Conservation (phyloP, 192 early-diverging fungal genomes). For the Coemansia sp. region DNA sequence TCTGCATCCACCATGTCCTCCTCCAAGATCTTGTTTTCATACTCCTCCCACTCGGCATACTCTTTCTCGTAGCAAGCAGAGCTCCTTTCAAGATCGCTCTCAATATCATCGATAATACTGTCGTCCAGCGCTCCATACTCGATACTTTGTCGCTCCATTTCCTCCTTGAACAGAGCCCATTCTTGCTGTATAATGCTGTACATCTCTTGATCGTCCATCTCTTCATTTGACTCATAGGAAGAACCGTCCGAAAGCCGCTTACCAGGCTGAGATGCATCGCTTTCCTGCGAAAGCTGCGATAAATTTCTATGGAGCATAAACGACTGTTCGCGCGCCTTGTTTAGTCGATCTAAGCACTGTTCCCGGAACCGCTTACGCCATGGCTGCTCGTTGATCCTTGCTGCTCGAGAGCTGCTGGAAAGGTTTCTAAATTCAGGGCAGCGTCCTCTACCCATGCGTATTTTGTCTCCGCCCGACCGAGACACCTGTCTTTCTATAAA, state of each 20-base stretch:
- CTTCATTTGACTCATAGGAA: neutral
- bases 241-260: neutral
- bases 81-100: constrained; percentile 20
- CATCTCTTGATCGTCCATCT: constrained; percentile 39
- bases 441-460: neutral
- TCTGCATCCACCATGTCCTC: constrained; percentile 40
- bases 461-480: constrained; percentile 31
- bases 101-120: constrained; percentile 36
- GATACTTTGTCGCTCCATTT: constrained; percentile 45
- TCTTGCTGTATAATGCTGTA: constrained; percentile 43
- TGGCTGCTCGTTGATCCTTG: constrained; percentile 31
- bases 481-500: constrained; percentile 25
- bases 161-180: constrained; percentile 40
- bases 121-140: constrained; percentile 38
- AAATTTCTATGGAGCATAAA: constrained; percentile 40
- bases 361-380: constrained; percentile 48
- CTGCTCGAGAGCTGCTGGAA: constrained; percentile 33
- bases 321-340: constrained; percentile 37
- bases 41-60: constrained; percentile 40
- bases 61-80: constrained; percentile 1
- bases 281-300: constrained; percentile 4
- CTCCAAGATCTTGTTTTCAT: constrained; percentile 40
- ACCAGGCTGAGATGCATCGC: neutral
- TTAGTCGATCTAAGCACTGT: constrained; percentile 40
- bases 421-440: constrained; percentile 34